phyloP scores from a whole-genome alignment of 208 protist species.

The Acanthamoeba lenticulata region DNA sequence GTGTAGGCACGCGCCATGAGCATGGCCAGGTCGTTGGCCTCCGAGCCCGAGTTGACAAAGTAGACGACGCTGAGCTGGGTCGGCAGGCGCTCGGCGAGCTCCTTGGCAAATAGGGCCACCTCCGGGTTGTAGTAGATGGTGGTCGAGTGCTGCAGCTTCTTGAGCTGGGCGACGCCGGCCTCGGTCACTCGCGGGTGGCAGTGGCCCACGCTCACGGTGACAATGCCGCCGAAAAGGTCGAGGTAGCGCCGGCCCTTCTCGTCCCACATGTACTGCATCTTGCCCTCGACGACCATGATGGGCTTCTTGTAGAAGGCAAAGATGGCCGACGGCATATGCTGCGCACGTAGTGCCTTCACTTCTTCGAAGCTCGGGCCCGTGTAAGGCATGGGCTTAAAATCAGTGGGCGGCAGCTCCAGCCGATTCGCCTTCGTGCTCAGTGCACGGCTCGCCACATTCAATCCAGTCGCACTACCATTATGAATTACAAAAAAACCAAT shows the following conservation, averaged over 20 bases:
- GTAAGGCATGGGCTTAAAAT: conserved; percentile 32
- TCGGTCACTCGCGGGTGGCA: conserved; percentile 83
- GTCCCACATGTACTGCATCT: conserved; percentile 83
- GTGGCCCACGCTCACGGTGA: conserved; percentile 83
- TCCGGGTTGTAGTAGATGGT: conserved; percentile 83
- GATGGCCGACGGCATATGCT: conserved; percentile 68
- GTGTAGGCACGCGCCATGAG: conserved; percentile 82
- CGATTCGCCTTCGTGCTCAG: conserved; percentile 5
- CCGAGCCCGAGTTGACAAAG: conserved; percentile 90
- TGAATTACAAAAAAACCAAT: background rate
- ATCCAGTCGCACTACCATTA: background rate
- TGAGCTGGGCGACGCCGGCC: conserved; percentile 82
- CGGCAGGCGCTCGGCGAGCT: conserved; percentile 78
- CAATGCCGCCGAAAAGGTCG: conserved; percentile 73
- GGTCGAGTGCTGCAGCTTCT: conserved; percentile 81
- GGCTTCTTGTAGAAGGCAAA: conserved; percentile 81
- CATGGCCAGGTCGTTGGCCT: conserved; percentile 90
- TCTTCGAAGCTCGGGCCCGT: conserved; percentile 58
- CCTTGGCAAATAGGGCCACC: conserved; percentile 75
- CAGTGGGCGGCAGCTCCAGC: conserved; percentile 26
- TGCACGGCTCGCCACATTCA: background rate
- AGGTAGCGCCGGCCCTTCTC: conserved; percentile 76
- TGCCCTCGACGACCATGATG: conserved; percentile 78
- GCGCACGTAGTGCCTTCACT: conserved; percentile 39
- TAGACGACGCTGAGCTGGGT: conserved; percentile 76